Conservation (phyloP, 371 early-diverging fungal species). For the Circinella minor region DNA sequence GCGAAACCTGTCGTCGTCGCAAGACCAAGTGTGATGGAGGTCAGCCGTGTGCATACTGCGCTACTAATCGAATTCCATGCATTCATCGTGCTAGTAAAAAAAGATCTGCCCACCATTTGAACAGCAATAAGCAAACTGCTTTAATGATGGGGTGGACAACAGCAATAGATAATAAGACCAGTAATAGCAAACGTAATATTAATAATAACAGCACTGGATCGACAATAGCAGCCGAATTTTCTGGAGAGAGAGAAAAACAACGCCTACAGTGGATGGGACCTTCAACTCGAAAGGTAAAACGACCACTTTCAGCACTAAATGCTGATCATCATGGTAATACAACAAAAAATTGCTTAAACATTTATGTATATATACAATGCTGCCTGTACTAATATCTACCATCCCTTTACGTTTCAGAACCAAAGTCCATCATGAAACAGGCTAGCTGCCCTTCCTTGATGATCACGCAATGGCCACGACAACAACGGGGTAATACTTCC, state of each 20-base stretch:
- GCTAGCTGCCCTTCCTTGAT: slow-evolving; percentile 29
- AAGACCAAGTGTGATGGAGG: slow-evolving; percentile 54
- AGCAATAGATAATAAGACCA: slow-evolving; percentile 1
- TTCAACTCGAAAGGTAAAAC: not conserved
- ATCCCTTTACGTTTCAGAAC: slow-evolving; percentile 10
- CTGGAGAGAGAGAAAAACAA: not conserved
- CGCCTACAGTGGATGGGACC: not conserved
- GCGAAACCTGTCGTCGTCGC: slow-evolving; percentile 48
- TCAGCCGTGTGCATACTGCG: slow-evolving; percentile 47
- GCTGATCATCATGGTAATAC: slow-evolving; percentile 10
- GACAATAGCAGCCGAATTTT: not conserved
- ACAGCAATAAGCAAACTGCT: slow-evolving; percentile 7
- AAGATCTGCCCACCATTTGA: slow-evolving; percentile 18
- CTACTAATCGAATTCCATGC: slow-evolving; percentile 39
- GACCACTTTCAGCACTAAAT: slow-evolving; percentile 3
- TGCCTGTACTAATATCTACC: not conserved
- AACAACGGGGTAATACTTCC: slow-evolving; percentile 6
- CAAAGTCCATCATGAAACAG: slow-evolving; percentile 26
- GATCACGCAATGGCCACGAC: slow-evolving; percentile 15
- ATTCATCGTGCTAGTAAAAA: slow-evolving; percentile 35
- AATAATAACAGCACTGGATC: not conserved
- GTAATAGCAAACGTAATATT: not conserved
- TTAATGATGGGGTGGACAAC: slow-evolving; percentile 15
- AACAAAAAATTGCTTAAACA: not conserved
- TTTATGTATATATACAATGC: too few relatives aligned